A percentile compares a stretch with the other conserved stretches of the same genome.
Evolutionary conservation across 2,329 filamentous ascomycete species (phyloP).

Genomic region (Penicillium sp.): DNA sequence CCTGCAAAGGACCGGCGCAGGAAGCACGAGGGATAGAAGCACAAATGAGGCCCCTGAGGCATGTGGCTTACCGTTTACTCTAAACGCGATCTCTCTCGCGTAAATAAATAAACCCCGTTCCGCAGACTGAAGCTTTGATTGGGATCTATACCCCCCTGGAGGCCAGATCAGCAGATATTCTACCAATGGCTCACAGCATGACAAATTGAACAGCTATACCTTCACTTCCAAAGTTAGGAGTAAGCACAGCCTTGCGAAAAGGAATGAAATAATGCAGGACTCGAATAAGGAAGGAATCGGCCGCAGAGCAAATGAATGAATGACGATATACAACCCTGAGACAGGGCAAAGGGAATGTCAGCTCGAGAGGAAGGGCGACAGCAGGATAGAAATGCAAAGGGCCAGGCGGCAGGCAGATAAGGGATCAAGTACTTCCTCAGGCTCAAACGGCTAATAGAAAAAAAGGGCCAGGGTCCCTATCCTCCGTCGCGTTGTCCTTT

Average conservation of each 20-base stretch:
- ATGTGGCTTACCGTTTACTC: constrained; percentile 19
- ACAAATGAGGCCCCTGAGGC: constrained; percentile 6
- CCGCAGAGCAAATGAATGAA: constrained; percentile 13
- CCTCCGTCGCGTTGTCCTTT: constrained; percentile 9
- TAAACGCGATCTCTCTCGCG: constrained; percentile 18
- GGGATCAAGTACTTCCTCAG: background rate
- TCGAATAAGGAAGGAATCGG: constrained; percentile 3
- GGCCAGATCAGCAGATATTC: constrained; percentile 1
- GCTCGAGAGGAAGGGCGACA: constrained; percentile 3
- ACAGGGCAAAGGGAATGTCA: constrained; percentile 8
- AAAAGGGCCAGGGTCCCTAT: constrained; percentile 4
- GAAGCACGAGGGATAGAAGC: constrained; percentile 4
- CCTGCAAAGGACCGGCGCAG: constrained; percentile 7
- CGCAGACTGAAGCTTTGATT: constrained; percentile 4
- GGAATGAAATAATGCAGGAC: background rate
- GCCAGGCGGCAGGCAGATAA: constrained; percentile 5
- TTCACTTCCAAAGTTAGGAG: too few species aligned
- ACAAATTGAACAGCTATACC: too few species aligned
- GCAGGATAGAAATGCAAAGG: background rate
- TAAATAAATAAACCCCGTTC: constrained; percentile 24
- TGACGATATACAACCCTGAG: constrained; percentile 16
- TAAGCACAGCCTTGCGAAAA: too few species aligned
- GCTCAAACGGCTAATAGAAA: constrained; percentile 2
- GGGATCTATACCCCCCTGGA: constrained; percentile 6
- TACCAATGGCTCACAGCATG: background rate